These are phyloP conservation scores for Aspergillus brasiliensis DNA, from an alignment of 2,329 filamentous ascomycete species.

Conservation along the genomic window DNA sequence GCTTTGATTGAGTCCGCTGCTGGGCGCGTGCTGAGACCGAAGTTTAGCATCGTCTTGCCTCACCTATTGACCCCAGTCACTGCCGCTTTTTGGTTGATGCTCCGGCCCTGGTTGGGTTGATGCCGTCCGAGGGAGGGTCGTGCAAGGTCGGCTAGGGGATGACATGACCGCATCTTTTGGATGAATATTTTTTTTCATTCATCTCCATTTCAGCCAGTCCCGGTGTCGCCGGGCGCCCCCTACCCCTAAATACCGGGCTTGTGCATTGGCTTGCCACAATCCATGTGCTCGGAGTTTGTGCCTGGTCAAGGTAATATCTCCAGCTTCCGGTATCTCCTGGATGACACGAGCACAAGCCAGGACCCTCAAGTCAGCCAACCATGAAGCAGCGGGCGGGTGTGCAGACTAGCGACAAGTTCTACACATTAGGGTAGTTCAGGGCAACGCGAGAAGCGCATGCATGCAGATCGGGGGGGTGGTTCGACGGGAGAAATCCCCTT, in stretches of 20 bases:
- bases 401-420: slow-evolving; percentile 7
- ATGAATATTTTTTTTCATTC: background rate
- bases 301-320: slow-evolving; percentile 12
- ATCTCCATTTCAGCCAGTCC: slow-evolving; percentile 8
- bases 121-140: slow-evolving; percentile 8
- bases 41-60: slow-evolving; percentile 10
- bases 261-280: slow-evolving; percentile 10
- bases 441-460: slow-evolving; percentile 15
- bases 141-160: slow-evolving; percentile 5
- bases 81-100: slow-evolving; percentile 14
- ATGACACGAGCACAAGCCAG: background rate
- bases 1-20: slow-evolving; percentile 15
- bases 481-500: slow-evolving; percentile 8
- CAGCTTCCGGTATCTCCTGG: background rate
- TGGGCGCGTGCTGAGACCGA: slow-evolving; percentile 25
- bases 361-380: background rate
- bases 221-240: slow-evolving; percentile 8
- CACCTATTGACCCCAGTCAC: slow-evolving; percentile 14
- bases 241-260: slow-evolving; percentile 10
- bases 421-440: slow-evolving; percentile 16
- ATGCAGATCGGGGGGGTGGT: slow-evolving; percentile 13
- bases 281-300: slow-evolving; percentile 13
- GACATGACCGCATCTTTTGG: slow-evolving; percentile 7
- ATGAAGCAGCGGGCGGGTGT: background rate
- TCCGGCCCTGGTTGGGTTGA: slow-evolving; percentile 3